Percentiles rank a stretch among this genome's conserved stretches.
phyloP scores from a whole-genome alignment of 345 rosid species.

The Kernera saxatilis region DNA sequence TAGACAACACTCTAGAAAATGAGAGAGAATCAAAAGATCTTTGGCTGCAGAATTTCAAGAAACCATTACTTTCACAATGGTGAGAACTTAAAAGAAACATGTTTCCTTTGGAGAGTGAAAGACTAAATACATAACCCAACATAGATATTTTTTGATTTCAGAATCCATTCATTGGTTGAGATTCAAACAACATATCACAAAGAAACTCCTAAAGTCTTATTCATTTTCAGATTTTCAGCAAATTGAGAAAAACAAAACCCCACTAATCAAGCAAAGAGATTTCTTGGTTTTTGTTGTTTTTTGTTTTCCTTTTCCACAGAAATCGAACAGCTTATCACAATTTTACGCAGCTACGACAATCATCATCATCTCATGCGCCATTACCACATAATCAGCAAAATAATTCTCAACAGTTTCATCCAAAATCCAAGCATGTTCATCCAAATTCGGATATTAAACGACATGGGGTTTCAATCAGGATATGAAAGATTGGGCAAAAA shows the following conservation, averaged over 20 bases:
- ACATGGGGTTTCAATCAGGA: neutral
- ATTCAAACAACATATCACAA: neutral
- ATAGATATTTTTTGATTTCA: neutral
- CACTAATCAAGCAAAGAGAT: neutral
- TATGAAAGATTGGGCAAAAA: neutral
- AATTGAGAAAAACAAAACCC: neutral
- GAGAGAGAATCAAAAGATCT: neutral
- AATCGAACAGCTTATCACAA: neutral
- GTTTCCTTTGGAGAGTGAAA: too few species aligned
- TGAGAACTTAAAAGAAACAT: neutral
- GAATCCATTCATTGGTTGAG: neutral
- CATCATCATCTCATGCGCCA: neutral
- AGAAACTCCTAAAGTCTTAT: neutral
- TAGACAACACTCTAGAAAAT: neutral
- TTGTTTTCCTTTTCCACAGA: neutral
- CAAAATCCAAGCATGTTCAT: neutral
- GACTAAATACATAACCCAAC: too few species aligned
- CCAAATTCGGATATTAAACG: neutral
- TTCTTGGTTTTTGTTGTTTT: neutral
- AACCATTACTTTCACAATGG: too few species aligned
- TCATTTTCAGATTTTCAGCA: neutral
- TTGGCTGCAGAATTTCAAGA: neutral
- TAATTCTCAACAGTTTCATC: neutral
- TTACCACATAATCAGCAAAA: neutral
- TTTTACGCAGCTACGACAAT: neutral